A percentile compares a stretch with the other conserved stretches of the same genome.
Evolutionary conservation across 331 rosid species (phyloP).

Genomic region (Acacia pycnantha): DNA sequence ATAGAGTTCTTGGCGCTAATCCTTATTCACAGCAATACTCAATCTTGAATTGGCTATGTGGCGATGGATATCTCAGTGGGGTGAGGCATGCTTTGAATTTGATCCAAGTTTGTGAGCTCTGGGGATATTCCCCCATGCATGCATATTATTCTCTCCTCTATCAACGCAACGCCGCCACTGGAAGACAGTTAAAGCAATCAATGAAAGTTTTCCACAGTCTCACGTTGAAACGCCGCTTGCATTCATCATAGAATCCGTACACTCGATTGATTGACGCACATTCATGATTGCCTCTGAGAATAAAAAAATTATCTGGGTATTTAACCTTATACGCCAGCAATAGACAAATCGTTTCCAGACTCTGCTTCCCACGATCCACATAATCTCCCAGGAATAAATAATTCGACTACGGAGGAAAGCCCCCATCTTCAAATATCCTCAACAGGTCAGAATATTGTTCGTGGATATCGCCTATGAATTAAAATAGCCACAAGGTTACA

Average conservation of each 20-base stretch:
- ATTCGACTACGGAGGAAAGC: neutral
- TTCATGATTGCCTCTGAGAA: conserved; percentile 8
- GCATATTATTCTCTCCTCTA: neutral
- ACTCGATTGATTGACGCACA: conserved; percentile 5
- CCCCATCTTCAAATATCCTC: conserved; percentile 5
- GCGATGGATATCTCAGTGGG: neutral
- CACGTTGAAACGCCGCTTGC: conserved; percentile 10
- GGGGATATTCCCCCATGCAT: conserved; percentile 18
- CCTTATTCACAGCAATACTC: too few species aligned
- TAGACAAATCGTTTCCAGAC: conserved; percentile 4
- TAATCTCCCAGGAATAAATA: conserved; percentile 2
- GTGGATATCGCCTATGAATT: neutral
- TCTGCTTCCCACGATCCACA: conserved; percentile 13
- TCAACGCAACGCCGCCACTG: neutral
- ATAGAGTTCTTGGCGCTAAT: too few species aligned
- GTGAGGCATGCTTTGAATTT: neutral
- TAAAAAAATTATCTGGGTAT: neutral
- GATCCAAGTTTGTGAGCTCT: neutral
- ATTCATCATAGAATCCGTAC: conserved; percentile 3
- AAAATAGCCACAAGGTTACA: neutral
- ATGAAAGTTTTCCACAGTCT: neutral
- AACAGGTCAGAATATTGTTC: conserved; percentile 7
- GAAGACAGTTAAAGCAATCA: conserved; percentile 7
- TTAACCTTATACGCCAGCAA: neutral
- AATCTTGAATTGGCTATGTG: too few species aligned